A percentile compares a stretch with the other conserved stretches of the same genome.
Conservation (phyloP, 164 flowering plant species). For the Pachysandra terminalis region DNA sequence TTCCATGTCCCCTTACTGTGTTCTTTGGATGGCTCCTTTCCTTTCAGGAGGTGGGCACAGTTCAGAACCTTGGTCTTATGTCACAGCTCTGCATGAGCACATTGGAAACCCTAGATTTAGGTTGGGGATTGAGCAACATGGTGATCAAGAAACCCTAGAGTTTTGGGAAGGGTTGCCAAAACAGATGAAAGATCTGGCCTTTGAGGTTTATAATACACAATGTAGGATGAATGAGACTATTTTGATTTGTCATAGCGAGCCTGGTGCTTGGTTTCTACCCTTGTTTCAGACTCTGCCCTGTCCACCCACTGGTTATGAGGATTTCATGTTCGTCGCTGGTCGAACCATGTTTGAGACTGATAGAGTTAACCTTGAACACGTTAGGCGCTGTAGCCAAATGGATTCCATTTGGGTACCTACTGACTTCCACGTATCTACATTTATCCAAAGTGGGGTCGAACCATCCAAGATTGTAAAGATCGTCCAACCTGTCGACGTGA, state of each 20-base stretch:
- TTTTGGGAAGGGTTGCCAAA: constrained; percentile 75
- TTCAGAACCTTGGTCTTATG: constrained; percentile 85
- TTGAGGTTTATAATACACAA: no score
- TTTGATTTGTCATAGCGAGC: constrained; percentile 81
- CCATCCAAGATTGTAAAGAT: constrained; percentile 65
- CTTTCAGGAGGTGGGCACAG: constrained; percentile 87
- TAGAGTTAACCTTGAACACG: constrained; percentile 52
- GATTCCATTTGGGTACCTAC: constrained; percentile 81
- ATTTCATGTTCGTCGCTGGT: constrained; percentile 49
- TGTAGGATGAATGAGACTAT: constrained; percentile 55
- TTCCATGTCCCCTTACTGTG: constrained; percentile 31
- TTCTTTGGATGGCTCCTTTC: constrained; percentile 89
- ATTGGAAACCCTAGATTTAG: constrained; percentile 29
- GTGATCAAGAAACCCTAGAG: constrained; percentile 50
- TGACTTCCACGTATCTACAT: constrained; percentile 64
- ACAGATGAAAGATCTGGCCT: constrained; percentile 37
- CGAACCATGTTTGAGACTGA: constrained; percentile 87
- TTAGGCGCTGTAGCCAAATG: constrained; percentile 60
- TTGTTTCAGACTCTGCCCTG: constrained; percentile 68
- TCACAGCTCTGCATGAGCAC: constrained; percentile 41
- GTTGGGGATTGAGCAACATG: constrained; percentile 64
- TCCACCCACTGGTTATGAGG: constrained; percentile 56
- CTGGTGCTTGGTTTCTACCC: constrained; percentile 88
- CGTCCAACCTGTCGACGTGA: constrained; percentile 64
- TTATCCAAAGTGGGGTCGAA: constrained; percentile 61